Evolutionary conservation across 805 yeast species (phyloP).

Genomic region (Lachancea quebecensis): DNA sequence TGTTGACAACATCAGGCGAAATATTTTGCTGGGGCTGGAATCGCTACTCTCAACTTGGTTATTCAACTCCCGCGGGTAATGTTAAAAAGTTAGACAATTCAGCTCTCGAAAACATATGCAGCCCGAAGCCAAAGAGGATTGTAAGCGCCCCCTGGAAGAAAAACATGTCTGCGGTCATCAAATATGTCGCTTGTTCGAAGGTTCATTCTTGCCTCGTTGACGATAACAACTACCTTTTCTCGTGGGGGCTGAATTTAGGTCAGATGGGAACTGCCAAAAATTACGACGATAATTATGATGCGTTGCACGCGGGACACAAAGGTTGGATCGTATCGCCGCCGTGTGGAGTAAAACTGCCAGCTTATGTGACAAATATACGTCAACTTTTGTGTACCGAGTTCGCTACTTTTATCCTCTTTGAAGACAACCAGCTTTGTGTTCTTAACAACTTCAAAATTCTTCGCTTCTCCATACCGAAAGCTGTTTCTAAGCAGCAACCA

Average conservation of each 20-base stretch:
- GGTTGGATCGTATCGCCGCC: slow-evolving; percentile 27
- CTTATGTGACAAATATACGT: slow-evolving; percentile 33
- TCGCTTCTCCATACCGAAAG: slow-evolving; percentile 39
- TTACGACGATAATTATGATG: slow-evolving; percentile 38
- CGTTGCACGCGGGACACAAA: slow-evolving; percentile 39
- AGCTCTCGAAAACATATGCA: slow-evolving; percentile 17
- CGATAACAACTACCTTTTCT: slow-evolving; percentile 39
- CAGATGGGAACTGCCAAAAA: slow-evolving; percentile 54
- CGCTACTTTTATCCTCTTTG: slow-evolving; percentile 59
- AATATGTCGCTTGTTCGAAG: slow-evolving; percentile 54
- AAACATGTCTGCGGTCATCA: slow-evolving; percentile 19
- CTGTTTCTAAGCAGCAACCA: slow-evolving; percentile 14
- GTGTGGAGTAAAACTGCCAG: slow-evolving; percentile 15
- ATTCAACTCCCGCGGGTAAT: slow-evolving; percentile 23
- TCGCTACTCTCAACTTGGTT: slow-evolving; percentile 60
- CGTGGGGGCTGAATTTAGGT: slow-evolving; percentile 80
- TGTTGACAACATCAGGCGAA: slow-evolving; percentile 44
- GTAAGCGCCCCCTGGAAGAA: slow-evolving; percentile 15
- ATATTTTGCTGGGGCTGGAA: slow-evolving; percentile 79
- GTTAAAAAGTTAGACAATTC: slow-evolving; percentile 26
- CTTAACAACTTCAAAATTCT: slow-evolving; percentile 52
- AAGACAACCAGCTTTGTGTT: slow-evolving; percentile 54
- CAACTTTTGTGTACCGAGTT: slow-evolving; percentile 58
- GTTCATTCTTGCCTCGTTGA: slow-evolving; percentile 59
- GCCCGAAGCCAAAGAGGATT: slow-evolving; percentile 23